Conservation (phyloP, 306 rosid genomes). For the Hippophae rhamnoides region DNA sequence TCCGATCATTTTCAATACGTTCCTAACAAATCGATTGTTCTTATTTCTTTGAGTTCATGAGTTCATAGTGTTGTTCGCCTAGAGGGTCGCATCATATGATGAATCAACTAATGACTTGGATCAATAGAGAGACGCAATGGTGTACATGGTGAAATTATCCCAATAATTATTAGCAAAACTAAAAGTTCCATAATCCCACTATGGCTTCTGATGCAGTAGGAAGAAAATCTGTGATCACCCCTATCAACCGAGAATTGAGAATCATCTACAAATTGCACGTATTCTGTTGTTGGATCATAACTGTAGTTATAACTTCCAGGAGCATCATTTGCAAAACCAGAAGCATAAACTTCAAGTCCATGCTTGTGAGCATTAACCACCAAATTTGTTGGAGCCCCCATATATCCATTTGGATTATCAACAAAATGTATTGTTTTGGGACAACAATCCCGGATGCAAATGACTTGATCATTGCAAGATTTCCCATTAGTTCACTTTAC, state of each 20-base stretch:
- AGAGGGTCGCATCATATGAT: no score
- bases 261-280: constrained; percentile 55
- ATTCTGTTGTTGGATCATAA: constrained; percentile 64
- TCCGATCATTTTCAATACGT: no score
- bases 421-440: constrained; percentile 68
- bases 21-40: no score
- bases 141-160: no score
- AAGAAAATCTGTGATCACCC: constrained; percentile 70
- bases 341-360: constrained; percentile 78
- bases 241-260: constrained; percentile 60
- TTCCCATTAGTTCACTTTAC: constrained; percentile 38
- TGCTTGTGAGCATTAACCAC: constrained; percentile 69
- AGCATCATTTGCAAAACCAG: constrained; percentile 71
- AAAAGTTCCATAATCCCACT: constrained; percentile 31
- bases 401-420: constrained; percentile 37
- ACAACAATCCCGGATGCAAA: constrained; percentile 72
- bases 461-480: constrained; percentile 43
- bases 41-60: no score
- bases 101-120: no score
- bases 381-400: constrained; percentile 48
- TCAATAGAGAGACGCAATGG: no score
- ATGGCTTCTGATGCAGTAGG: constrained; percentile 65
- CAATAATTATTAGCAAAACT: neutral
- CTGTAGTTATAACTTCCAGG: constrained; percentile 43
- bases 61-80: no score